phyloP scores from a whole-genome alignment of 345 rosid species.

The Eucalyptus tenuipes region DNA sequence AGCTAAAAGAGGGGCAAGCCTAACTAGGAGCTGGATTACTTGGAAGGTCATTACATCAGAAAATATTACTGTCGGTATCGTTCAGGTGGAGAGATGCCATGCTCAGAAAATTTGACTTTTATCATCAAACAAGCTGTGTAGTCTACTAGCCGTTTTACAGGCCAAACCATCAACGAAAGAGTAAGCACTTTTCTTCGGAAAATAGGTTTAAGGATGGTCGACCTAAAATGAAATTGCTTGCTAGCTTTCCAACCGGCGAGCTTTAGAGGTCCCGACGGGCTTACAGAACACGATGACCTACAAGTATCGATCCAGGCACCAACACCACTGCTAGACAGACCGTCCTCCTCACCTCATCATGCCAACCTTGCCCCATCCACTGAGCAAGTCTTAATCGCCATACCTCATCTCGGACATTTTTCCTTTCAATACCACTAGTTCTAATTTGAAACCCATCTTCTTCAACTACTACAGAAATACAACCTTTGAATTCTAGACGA shows the following conservation, averaged over 20 bases:
- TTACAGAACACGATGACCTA: not conserved
- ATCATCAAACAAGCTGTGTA: not conserved
- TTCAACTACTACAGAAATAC: not conserved
- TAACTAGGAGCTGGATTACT: not conserved
- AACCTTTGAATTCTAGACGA: not conserved
- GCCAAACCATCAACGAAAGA: not conserved
- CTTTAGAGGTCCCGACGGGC: not conserved
- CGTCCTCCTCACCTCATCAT: not conserved
- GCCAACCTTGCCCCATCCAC: not conserved
- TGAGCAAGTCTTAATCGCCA: not conserved
- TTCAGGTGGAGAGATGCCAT: not conserved
- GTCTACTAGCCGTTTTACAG: not conserved
- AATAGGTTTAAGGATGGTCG: not conserved
- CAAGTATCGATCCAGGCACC: not conserved
- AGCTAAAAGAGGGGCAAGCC: not conserved
- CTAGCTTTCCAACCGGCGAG: not conserved
- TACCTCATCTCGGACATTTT: not conserved
- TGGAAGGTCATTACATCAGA: not conserved
- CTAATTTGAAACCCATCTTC: not conserved
- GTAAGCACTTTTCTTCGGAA: not conserved
- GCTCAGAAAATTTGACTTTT: not conserved
- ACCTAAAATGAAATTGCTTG: not conserved
- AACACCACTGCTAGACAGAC: not conserved
- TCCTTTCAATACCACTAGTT: not conserved
- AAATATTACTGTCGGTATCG: accelerated